Evolutionary conservation across 2,329 filamentous ascomycete species (phyloP).

Genomic region (Talaromyces sp.): DNA sequence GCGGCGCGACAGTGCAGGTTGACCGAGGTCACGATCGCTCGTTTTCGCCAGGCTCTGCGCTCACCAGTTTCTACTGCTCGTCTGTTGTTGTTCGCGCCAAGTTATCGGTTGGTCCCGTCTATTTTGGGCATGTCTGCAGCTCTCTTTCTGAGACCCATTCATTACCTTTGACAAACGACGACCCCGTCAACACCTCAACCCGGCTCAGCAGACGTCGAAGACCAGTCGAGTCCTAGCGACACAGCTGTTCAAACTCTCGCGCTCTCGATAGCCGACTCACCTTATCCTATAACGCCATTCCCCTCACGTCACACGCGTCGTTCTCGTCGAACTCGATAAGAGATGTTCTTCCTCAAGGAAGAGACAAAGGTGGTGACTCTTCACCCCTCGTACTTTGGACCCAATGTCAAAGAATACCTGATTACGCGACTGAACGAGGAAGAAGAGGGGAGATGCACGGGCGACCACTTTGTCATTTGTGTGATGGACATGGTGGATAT

Average conservation of each 20-base stretch:
- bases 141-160: background rate
- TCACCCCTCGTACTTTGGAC: conserved; percentile 94
- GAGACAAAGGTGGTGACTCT: conserved; percentile 91
- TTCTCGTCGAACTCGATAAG: conserved; percentile 12
- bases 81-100: background rate
- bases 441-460: conserved; percentile 91
- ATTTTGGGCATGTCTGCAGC: background rate
- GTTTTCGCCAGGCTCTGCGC: background rate
- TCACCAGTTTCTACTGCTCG: background rate
- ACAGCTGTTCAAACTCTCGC: background rate
- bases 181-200: conserved; percentile 1
- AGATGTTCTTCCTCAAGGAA: conserved; percentile 98
- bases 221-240: background rate
- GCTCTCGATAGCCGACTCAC: background rate
- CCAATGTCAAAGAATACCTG: conserved; percentile 86
- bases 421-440: conserved; percentile 85
- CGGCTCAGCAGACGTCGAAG: conserved; percentile 10
- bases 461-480: conserved; percentile 95
- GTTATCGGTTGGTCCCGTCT: background rate
- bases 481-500: conserved; percentile 97
- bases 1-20: background rate
- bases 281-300: background rate
- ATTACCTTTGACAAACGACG: background rate
- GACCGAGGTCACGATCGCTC: background rate
- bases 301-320: background rate